These are phyloP conservation scores for Rutstroemia sydowiana DNA, from an alignment of 2,329 filamentous ascomycete species.

Conservation along the genomic window DNA sequence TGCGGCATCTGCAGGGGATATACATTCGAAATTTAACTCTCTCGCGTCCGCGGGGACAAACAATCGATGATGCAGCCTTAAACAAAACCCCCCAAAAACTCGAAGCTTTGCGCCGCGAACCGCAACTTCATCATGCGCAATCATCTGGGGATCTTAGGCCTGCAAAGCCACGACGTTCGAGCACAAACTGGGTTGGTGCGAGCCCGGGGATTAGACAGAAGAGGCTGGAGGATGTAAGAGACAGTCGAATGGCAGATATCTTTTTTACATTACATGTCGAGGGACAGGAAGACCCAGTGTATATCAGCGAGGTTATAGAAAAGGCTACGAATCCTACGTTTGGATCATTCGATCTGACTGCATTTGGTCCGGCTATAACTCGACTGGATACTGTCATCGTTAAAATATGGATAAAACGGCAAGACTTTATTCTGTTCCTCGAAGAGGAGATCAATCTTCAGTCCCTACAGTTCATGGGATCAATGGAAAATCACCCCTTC, in stretches of 20 bases:
- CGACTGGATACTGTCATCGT: conserved; percentile 59
- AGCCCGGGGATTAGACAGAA: conserved; percentile 58
- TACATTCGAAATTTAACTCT: conserved; percentile 81
- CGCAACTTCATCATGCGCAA: conserved; percentile 46
- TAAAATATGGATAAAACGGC: conserved; percentile 63
- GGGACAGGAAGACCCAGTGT: conserved; percentile 64
- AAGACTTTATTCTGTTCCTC: conserved; percentile 57
- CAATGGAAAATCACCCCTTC: conserved; percentile 60
- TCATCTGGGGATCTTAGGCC: conserved; percentile 46
- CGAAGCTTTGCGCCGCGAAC: conserved; percentile 38
- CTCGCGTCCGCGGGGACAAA: conserved; percentile 45
- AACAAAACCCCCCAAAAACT: conserved; percentile 60
- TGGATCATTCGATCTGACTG: conserved; percentile 69
- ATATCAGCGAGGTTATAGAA: conserved; percentile 76
- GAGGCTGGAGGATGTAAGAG: conserved; percentile 66
- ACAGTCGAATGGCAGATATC: conserved; percentile 69
- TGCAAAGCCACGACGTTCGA: conserved; percentile 46
- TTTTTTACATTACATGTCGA: conserved; percentile 80
- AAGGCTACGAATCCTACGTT: conserved; percentile 91
- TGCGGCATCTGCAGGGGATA: conserved; percentile 81
- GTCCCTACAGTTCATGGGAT: conserved; percentile 71
- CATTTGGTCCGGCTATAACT: conserved; percentile 55
- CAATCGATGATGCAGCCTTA: conserved; percentile 70
- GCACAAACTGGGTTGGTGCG: conserved; percentile 54
- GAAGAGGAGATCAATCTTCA: conserved; percentile 64